Evolutionary conservation across 2,329 filamentous ascomycete genomes (phyloP).

Genomic region (Cercospora sp.): DNA sequence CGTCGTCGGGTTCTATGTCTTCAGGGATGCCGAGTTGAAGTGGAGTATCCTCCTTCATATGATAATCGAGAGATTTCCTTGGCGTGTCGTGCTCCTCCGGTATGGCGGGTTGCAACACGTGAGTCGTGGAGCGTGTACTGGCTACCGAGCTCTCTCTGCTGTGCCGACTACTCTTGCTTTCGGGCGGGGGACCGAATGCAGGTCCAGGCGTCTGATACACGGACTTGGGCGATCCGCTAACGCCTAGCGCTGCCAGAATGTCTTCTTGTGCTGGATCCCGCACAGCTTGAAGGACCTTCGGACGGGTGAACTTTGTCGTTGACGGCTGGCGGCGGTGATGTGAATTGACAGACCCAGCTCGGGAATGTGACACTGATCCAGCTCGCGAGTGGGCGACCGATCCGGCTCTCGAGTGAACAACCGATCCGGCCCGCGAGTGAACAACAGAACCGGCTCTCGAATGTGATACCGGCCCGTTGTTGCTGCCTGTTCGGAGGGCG

Average conservation of each 20-base stretch:
- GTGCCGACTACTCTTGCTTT: conserved; percentile 9
- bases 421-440: conserved; percentile 19
- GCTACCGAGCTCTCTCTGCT: conserved; percentile 23
- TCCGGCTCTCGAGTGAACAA: conserved; percentile 18
- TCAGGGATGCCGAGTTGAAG: conserved; percentile 7
- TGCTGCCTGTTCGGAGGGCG: conserved; percentile 32
- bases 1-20: conserved; percentile 25
- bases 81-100: conserved; percentile 4
- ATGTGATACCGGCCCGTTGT: conserved; percentile 1
- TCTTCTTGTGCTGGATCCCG: conserved; percentile 38
- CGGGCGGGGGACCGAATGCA: conserved; percentile 36
- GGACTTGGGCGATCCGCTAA: conserved; percentile 41
- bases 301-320: conserved; percentile 26
- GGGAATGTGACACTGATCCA: conserved; percentile 28
- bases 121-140: conserved; percentile 12
- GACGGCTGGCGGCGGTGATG: conserved; percentile 22
- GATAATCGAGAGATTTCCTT: background rate
- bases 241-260: conserved; percentile 40
- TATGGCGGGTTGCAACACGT: background rate
- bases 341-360: conserved; percentile 33
- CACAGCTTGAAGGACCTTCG: conserved; percentile 31
- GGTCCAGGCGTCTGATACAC: conserved; percentile 43
- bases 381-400: conserved; percentile 18
- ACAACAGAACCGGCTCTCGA: conserved; percentile 8
- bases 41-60: background rate